phyloP scores from a whole-genome alignment of 805 yeast species.

The Saturnispora hagleri region DNA sequence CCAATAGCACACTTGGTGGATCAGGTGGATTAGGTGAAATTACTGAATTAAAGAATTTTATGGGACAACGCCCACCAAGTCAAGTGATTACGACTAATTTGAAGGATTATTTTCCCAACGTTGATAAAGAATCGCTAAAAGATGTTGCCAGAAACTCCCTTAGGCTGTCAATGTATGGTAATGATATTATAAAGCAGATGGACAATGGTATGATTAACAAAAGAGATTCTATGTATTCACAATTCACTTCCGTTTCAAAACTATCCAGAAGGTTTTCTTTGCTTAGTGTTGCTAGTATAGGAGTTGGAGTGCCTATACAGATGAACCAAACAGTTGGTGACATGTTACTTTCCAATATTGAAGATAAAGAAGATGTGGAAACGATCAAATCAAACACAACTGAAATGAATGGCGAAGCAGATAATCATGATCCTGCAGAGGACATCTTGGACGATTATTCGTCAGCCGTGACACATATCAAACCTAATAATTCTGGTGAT shows the following conservation, averaged over 20 bases:
- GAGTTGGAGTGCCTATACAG: conserved; percentile 22
- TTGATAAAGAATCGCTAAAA: conserved; percentile 60
- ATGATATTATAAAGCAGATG: conserved; percentile 15
- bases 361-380: conserved; percentile 30
- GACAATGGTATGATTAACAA: conserved; percentile 6
- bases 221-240: conserved; percentile 20
- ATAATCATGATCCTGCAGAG: conserved; percentile 1
- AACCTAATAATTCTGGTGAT: background rate
- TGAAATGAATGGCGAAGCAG: conserved; percentile 15
- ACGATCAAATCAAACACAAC: conserved; percentile 1
- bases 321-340: conserved; percentile 52
- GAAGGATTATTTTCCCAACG: conserved; percentile 85
- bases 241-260: conserved; percentile 11
- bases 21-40: background rate
- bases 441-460: conserved; percentile 4
- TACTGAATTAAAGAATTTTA: conserved; percentile 29
- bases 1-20: background rate
- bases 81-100: conserved; percentile 83
- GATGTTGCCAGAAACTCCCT: conserved; percentile 80
- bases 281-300: conserved; percentile 23
- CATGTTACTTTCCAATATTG: conserved; percentile 44
- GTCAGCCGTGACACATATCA: conserved; percentile 10
- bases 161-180: conserved; percentile 51
- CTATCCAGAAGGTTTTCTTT: conserved; percentile 18
- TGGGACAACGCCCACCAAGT: conserved; percentile 90